A percentile compares a stretch with the other conserved stretches of the same genome.
Evolutionary conservation across 176 grass and related monocot species (phyloP).

Genomic region (Aegilops tauschii): DNA sequence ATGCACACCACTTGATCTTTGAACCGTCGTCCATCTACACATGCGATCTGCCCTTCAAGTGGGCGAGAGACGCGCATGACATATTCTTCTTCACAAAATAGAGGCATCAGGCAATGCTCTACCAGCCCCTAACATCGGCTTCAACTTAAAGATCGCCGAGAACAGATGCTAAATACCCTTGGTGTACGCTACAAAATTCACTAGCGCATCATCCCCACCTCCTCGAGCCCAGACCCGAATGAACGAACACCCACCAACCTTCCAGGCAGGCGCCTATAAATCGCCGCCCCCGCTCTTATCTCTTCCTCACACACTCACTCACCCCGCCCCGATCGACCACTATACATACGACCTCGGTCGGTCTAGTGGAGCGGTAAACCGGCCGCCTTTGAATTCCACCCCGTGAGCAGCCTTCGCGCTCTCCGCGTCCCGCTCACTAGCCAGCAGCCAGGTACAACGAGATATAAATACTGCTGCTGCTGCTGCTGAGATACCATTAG

Average conservation of each 20-base stretch:
- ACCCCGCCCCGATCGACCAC: not conserved
- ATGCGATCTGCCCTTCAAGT: not conserved
- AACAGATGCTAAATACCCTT: not conserved
- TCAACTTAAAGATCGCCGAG: not conserved
- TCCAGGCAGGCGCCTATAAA: slow-evolving; percentile 25
- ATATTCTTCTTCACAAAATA: not conserved
- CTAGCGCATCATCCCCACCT: not conserved
- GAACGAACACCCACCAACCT: not conserved
- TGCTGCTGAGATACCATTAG: not conserved
- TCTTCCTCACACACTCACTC: not conserved
- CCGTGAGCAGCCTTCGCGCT: not conserved
- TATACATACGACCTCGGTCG: not conserved
- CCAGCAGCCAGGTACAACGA: not conserved
- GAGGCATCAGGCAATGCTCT: not conserved
- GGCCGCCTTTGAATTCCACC: slow-evolving; percentile 37
- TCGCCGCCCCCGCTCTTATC: not conserved
- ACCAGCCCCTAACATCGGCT: not conserved
- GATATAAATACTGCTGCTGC: too few species aligned
- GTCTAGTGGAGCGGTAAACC: not conserved
- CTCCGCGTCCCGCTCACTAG: not conserved
- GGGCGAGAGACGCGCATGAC: not conserved
- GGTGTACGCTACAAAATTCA: not conserved
- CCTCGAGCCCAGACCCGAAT: not conserved
- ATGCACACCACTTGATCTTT: not conserved
- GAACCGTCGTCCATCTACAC: not conserved